Evolutionary conservation across 2,329 filamentous ascomycete genomes (phyloP).

Genomic region (Sclerotinia nivalis): DNA sequence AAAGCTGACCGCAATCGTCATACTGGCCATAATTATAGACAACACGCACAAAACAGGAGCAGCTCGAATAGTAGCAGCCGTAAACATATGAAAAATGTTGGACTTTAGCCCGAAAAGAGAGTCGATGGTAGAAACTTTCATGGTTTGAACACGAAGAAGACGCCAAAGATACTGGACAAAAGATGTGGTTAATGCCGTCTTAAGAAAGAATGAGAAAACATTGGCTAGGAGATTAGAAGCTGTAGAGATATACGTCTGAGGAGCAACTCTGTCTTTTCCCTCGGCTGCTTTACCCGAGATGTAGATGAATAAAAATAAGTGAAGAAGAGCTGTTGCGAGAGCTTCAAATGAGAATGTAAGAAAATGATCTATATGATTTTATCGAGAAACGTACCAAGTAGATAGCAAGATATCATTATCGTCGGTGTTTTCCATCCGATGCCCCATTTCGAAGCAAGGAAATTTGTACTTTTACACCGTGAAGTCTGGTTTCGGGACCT

Average conservation of each 20-base stretch:
- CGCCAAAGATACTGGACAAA: conserved; percentile 34
- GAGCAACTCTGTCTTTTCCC: conserved; percentile 27
- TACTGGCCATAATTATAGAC: conserved; percentile 29
- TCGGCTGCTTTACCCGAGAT: conserved; percentile 32
- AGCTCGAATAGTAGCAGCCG: conserved; percentile 24
- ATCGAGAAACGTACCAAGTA: conserved; percentile 12
- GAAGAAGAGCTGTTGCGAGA: conserved; percentile 26
- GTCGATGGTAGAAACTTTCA: conserved; percentile 37
- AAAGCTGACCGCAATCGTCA: conserved; percentile 29
- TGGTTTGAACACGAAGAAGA: conserved; percentile 29
- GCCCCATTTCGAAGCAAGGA: conserved; percentile 31
- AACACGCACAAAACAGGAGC: conserved; percentile 29
- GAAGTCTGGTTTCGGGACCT: neutral
- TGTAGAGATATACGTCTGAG: conserved; percentile 33
- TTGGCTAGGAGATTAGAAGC: conserved; percentile 35
- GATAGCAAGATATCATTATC: conserved; percentile 30
- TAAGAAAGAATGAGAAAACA: conserved; percentile 29
- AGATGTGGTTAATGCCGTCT: conserved; percentile 27
- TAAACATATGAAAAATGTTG: conserved; percentile 29
- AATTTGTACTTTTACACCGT: conserved; percentile 15
- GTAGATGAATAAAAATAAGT: conserved; percentile 31
- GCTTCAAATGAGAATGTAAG: conserved; percentile 25
- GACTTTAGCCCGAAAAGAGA: conserved; percentile 29
- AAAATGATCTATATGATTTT: neutral
- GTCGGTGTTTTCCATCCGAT: conserved; percentile 34